Evolutionary conservation across 2,329 filamentous ascomycete species (phyloP).

Genomic region (Fusarium dlaminii): DNA sequence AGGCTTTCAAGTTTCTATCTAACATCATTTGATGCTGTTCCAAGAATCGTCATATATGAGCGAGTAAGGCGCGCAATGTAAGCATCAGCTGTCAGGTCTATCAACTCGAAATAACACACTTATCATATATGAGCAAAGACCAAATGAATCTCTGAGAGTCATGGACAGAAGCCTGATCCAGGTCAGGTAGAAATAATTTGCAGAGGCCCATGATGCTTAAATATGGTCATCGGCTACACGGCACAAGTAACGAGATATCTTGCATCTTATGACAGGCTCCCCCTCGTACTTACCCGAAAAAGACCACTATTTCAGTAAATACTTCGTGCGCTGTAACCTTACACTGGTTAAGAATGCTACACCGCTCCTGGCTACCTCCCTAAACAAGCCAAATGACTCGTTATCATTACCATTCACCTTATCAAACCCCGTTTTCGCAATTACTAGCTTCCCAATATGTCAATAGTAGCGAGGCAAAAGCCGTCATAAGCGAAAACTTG

Average conservation of each 20-base stretch:
- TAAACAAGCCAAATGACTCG: not conserved
- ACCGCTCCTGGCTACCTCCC: not conserved
- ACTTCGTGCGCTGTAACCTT: not conserved
- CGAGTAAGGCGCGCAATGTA: too few species aligned
- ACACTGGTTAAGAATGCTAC: accelerated
- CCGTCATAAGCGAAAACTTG: not conserved
- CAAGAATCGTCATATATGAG: not conserved
- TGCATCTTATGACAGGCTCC: not conserved
- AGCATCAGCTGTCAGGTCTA: too few species aligned
- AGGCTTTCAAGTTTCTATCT: not conserved
- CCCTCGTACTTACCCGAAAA: not conserved
- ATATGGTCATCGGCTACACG: not conserved
- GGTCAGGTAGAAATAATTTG: accelerated
- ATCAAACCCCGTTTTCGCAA: not conserved
- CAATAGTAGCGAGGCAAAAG: not conserved
- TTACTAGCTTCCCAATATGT: not conserved
- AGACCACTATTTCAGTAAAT: not conserved
- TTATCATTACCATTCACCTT: not conserved
- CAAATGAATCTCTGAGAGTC: accelerated
- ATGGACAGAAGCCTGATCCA: too few species aligned
- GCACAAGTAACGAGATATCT: too few species aligned
- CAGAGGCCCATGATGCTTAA: too few species aligned
- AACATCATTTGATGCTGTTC: accelerated
- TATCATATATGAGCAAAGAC: not conserved
- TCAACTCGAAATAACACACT: too few species aligned